Percentiles rank a stretch among this genome's conserved stretches.
Conservation (phyloP, 441 rosid genomes). For the Jatropha multifida region DNA sequence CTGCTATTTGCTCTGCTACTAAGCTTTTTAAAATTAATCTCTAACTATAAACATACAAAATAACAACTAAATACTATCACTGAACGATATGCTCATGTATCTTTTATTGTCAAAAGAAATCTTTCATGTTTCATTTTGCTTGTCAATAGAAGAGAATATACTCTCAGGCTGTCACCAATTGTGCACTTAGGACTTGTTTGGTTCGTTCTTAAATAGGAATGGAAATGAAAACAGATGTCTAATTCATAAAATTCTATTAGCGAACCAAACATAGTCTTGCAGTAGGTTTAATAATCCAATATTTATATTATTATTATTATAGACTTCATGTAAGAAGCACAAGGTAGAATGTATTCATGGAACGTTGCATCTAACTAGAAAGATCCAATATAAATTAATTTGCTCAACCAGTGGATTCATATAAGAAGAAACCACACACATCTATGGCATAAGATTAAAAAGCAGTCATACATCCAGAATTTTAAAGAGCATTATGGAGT, state of each 20-base stretch:
- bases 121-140: no score
- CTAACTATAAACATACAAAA: background rate
- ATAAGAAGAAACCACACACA: background rate
- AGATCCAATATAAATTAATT: background rate
- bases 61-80: background rate
- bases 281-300: no score
- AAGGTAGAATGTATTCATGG: background rate
- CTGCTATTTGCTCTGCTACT: background rate
- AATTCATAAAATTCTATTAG: no score
- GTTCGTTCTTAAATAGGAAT: no score
- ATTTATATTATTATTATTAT: no score
- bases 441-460: conserved; percentile 1
- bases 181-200: no score
- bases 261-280: no score
- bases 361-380: background rate
- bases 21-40: background rate
- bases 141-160: no score
- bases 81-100: background rate
- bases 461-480: background rate
- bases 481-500: background rate
- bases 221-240: no score
- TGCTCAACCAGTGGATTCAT: background rate
- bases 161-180: no score
- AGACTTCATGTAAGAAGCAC: no score
- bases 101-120: background rate